These are phyloP conservation scores for Mikania micrantha DNA, from an alignment of 129 eudicot genomes.

Conservation along the genomic window DNA sequence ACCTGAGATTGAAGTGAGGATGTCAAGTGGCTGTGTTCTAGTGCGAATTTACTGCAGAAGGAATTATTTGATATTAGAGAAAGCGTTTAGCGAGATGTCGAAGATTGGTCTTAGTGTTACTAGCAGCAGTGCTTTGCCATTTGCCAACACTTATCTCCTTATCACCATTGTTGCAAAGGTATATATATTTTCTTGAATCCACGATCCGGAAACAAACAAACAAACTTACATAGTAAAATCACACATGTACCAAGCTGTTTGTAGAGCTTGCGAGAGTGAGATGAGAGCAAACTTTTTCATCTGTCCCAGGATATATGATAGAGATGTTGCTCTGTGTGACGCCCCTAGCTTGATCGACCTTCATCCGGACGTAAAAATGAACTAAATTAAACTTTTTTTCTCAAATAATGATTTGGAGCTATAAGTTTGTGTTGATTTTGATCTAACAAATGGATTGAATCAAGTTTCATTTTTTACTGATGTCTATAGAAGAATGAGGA, in stretches of 20 bases:
- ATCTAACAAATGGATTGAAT: neutral
- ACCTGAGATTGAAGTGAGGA: conserved; percentile 40
- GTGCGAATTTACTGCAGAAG: conserved; percentile 33
- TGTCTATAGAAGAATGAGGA: conserved; percentile 24
- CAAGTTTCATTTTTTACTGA: neutral
- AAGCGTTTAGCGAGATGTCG: conserved; percentile 33
- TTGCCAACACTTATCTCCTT: conserved; percentile 30
- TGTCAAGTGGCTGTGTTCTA: conserved; percentile 30
- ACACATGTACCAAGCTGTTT: too few relatives aligned
- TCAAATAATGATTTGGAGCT: neutral
- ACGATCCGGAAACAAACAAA: too few relatives aligned
- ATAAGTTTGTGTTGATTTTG: neutral
- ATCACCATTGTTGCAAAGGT: conserved; percentile 48
- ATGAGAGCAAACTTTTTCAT: too few relatives aligned
- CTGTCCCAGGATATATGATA: too few relatives aligned
- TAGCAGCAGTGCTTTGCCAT: conserved; percentile 48
- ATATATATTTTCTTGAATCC: too few relatives aligned
- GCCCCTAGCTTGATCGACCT: too few relatives aligned
- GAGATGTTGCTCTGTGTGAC: too few relatives aligned
- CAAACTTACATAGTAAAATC: too few relatives aligned
- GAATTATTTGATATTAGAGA: conserved; percentile 15
- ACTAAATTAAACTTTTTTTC: neutral
- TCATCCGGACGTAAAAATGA: neutral
- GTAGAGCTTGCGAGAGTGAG: too few relatives aligned
- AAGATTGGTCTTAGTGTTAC: conserved; percentile 32